phyloP scores from a whole-genome alignment of 495 filamentous ascomycete species.

The Tuber brumale region DNA sequence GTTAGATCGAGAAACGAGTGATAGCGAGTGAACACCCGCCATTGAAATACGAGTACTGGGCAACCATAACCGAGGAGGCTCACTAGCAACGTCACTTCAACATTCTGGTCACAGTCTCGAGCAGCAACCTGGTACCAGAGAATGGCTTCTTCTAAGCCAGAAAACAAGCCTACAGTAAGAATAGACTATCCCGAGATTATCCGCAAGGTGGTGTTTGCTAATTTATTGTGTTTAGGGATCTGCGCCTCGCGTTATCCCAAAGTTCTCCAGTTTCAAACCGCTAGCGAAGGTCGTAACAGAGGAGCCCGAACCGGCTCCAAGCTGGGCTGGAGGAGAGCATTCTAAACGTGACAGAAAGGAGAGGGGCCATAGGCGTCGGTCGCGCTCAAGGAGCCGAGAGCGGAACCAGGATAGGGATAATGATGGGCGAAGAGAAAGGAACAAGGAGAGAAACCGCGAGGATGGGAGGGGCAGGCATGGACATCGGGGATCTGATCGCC shows the following conservation, averaged over 20 bases:
- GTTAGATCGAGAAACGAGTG: background rate
- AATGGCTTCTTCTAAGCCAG: slow-evolving; percentile 4
- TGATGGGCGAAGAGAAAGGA: slow-evolving; percentile 17
- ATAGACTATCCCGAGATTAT: background rate
- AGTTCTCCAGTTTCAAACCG: slow-evolving; percentile 40
- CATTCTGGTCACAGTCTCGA: background rate
- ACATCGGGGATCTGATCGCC: slow-evolving; percentile 11
- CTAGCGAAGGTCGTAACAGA: slow-evolving; percentile 1
- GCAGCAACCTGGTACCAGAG: background rate
- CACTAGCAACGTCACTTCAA: background rate
- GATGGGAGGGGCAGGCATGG: background rate
- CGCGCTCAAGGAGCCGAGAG: slow-evolving; percentile 27
- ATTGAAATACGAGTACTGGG: background rate
- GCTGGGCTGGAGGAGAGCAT: background rate
- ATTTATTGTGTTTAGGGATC: slow-evolving; percentile 20
- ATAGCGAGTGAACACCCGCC: background rate
- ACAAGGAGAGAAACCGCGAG: slow-evolving; percentile 10
- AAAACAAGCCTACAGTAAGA: slow-evolving; percentile 8
- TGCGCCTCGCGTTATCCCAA: slow-evolving; percentile 34
- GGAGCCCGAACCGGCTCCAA: slow-evolving; percentile 16
- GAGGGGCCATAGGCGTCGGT: slow-evolving; percentile 8
- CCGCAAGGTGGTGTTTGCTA: background rate
- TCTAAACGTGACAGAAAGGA: slow-evolving; percentile 13
- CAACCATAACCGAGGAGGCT: background rate
- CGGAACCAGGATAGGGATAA: slow-evolving; percentile 9